Evolutionary conservation across 2,329 filamentous ascomycete genomes (phyloP).

Genomic region (Xylaria sp.): DNA sequence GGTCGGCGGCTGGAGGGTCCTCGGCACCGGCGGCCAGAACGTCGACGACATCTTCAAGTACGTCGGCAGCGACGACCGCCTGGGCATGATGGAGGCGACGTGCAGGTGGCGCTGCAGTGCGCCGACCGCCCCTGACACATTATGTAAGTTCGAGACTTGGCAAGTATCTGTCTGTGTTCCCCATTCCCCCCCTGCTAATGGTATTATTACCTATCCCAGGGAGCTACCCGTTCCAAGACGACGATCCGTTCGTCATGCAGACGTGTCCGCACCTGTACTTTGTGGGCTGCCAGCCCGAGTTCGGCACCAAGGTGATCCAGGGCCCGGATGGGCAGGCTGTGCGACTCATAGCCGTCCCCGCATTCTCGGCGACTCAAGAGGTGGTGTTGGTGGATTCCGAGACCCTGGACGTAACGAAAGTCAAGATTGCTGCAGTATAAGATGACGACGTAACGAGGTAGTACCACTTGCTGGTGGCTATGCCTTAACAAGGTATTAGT

Average conservation of each 20-base stretch:
- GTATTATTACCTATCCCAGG: constrained; percentile 58
- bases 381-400: constrained; percentile 84
- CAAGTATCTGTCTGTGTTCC: background rate
- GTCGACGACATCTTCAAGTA: constrained; percentile 95
- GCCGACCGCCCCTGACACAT: constrained; percentile 91
- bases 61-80: constrained; percentile 72
- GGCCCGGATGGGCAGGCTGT: constrained; percentile 71
- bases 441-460: background rate
- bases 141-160: constrained; percentile 71
- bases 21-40: constrained; percentile 89
- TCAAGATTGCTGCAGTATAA: constrained; percentile 54
- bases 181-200: background rate
- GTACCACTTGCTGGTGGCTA: background rate
- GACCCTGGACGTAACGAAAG: constrained; percentile 74
- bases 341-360: constrained; percentile 80
- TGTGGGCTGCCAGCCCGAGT: constrained; percentile 80
- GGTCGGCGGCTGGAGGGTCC: constrained; percentile 83
- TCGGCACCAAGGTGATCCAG: constrained; percentile 71
- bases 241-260: constrained; percentile 87
- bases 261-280: constrained; percentile 90
- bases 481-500: constrained; percentile 2
- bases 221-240: constrained; percentile 94
- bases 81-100: constrained; percentile 94
- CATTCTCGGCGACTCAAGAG: constrained; percentile 76
- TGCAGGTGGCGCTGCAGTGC: constrained; percentile 89